Base-by-base conservation (phyloP, 176 grass and related monocot species). In the Lolium multiflorum region DNA sequence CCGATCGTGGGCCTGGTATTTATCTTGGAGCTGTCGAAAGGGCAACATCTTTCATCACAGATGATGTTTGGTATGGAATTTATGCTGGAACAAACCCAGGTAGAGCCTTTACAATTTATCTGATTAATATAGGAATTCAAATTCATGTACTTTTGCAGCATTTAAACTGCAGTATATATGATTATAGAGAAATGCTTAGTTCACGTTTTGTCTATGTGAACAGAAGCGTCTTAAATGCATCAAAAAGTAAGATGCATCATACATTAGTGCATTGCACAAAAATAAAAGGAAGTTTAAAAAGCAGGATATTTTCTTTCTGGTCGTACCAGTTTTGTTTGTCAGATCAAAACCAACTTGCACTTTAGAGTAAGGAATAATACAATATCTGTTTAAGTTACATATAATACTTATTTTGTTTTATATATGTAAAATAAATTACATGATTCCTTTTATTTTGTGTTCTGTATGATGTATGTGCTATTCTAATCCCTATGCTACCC, bases 61-160 rank as follows among this genome's bases (percentile, higher is more conserved):
- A 98, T 89, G 97, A 98, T 87, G 92, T 98, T 89, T 98, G 97
- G 97, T 98, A 98, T 80, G 97, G 94, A 64, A 98, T 98, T 46
- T 98, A 92, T 84, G 90, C 94, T 74, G 97, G 97, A 83, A 98
- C 94, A 65, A 98, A 98, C 88, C 97, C 94, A 96, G 97, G 97
- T 98, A 96, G 71, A 59, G 66, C 69, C 81, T 76, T 70, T 84
- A 61, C 37, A 87, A 48, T 63, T 92, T 87, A 88, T 55, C 58
- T 79, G 50, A 8, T 74, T 71, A 24, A 54, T 76, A 55, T 58
- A 82, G 65, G 47, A 22, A 59, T 78, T 44, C 25, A 77, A 31
- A 59, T 74, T 58, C 25, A 73, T 80, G 69, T 55, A 82, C 24
- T 55, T 75, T 75, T 16, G 24, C 49, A 76, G 73, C 11, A 76